Base-by-base conservation (phyloP, 176 grass and related monocot genomes). In the Thalia dealbata region DNA sequence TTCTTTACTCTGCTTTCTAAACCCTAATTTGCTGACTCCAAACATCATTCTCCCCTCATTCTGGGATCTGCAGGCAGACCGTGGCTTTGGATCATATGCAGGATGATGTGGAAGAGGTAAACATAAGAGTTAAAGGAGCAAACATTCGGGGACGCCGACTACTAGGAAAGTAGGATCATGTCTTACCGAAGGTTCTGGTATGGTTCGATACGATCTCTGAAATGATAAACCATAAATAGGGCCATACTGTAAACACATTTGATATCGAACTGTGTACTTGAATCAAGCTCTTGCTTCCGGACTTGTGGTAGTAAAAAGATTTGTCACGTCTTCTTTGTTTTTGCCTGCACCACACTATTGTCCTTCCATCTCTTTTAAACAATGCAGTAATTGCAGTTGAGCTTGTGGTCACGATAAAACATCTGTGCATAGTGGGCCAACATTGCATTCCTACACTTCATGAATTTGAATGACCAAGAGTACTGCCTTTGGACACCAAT, bases 51-150 rank as follows among this genome's bases (percentile, higher is more conserved):
- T 70, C 32, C 32, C 3, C 32, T 51, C 23, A 30, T 54, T 21
- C 11, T 54, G 7, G 38, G 45, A 41, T 32, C 76, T 76, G 66
- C 69, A 96, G 92, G 78, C 89, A 96, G 89, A 92, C 86, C 67
- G 88, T 85, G 50, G 88, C 90, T 24, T 64, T 99, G 71, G 88
- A 89, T 81, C n/a, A 42, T 66, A 83, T 95, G 69, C 71, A 76
- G 32, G 78, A 88, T 13, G 95, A 99, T 19, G 83, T 88, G 1
- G 88, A 95, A 27, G 90, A 88, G 61, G 77, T 99, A 18, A 86
- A 88, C 64, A 78, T 79, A 63, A 84, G 95, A 77, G 82, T 99
- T 21, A 91, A 91, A 81, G 95, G 90, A 2, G 95, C 95, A 18
- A 99, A 91, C 59, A 79, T 86, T 73, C 79, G 78, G 12, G 90